Base-by-base conservation (phyloP, 1,284 basidiomycete species). In the Phellopilus nigrolimitatus region DNA sequence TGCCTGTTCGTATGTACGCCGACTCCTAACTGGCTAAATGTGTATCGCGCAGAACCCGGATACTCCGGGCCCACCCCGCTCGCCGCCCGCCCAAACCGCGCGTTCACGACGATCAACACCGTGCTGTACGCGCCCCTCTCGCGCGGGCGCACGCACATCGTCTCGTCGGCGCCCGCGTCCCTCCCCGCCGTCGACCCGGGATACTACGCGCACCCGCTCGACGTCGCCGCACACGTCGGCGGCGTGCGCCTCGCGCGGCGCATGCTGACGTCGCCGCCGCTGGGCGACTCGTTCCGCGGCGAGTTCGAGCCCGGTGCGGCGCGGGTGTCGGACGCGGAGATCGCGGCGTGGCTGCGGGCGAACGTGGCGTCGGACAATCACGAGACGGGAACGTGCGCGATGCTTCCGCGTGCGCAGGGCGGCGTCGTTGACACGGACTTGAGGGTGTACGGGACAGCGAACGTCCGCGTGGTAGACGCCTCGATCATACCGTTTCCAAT, bases 341-440 rank as follows among this genome's bases (percentile, higher is more conserved):
- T 64, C 62, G 69, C 17, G 65, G 65, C 42, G 61, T 78, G 24
- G 61, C 65, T 48, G 74, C 77, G 5, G 74, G 77, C 63, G 73
- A 74, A 42, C 71, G 73, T 12, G 13, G 44, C 60, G 61, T 57
- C 64, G 61, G 53, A 58, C 61, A 37, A 47, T 52, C 50, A 75
- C 53, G 67, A 67, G 1, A 57, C 63, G 25, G 72, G 71, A 2
- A 67, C 70, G 4, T 76, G 72, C 49, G 74, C 80, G 0, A 84
- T 85, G 82, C 68, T 84, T 36, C 83, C 83, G 12, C 62, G 68
- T 34, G 71, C 73, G 22, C 67, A 74, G 50, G 75, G 76, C 27
- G 84, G 83, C 53, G 83, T 82, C 8, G 79, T 83, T 31, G 76
- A 77, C 64, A 63, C 71, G 45, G 37, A 22, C 22, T 25, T 41